Evolutionary conservation across 495 filamentous ascomycete species (phyloP), one percentile per base, ranked within the genome.

Genomic region (Articulospora tetracladia): DNA sequence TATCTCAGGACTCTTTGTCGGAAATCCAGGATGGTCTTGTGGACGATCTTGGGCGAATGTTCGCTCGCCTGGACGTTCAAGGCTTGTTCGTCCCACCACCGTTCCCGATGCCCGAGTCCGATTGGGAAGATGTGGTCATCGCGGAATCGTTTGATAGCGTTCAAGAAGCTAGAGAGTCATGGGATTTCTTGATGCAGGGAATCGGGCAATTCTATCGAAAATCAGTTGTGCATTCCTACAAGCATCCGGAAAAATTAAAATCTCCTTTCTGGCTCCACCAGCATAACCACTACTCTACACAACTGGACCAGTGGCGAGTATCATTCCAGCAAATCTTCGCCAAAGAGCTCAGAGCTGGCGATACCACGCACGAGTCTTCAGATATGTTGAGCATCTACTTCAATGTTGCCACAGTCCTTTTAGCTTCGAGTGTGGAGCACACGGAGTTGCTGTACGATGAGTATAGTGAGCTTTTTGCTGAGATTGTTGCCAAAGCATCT

Each of bases 21-120:
- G 61, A 68, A 48, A 68, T 68, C 48, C 65, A 68, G 24, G 65
- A 68, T 57, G 65, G 61, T 39, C 39, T 68, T 6, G 59, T 68
- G 15, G 65, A 68, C 52, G 65, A 68, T 47, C 46, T 68, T 12
- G 65, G 65, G 13, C 39, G 65, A 15, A 68, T 68, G 65, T 68
- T 68, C 23, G 58, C 65, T 44, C 58, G 65, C 19, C 62, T 68
- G 17, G 65, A 68, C 32, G 65, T 68, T 44, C 65, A 68, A 51
- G 62, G 61, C 11, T 27, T 68, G 7, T 68, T 68, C 48, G 49
- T 68, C 22, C 65, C 65, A 17, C 65, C 65, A 20, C 65, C 65
- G 22, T 68, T 64, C 39, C 61, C 62, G 4, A 65, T 68, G 62
- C 65, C 65, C 20, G 65, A 68, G 36, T 63, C 58, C 2, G 58